These are phyloP conservation scores for Solanum hybrid DNA, from an alignment of 305 asterid genomes.

Conservation along the genomic window DNA sequence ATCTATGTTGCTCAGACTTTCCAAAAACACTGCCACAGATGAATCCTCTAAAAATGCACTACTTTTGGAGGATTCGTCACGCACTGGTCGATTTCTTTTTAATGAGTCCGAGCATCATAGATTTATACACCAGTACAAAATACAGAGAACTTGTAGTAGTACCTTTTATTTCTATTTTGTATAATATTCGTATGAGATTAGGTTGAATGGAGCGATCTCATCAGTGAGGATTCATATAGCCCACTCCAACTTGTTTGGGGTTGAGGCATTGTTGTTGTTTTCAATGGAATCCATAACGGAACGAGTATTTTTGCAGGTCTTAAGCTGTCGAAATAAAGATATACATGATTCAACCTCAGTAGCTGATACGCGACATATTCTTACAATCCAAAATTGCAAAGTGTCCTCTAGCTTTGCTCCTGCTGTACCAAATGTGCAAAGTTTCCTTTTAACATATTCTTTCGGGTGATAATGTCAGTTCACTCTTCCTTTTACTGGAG, in stretches of 20 bases:
- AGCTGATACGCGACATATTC: background rate
- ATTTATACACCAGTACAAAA: background rate
- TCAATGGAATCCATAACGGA: background rate
- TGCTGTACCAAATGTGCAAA: background rate
- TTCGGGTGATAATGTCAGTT: background rate
- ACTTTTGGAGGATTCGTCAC: background rate
- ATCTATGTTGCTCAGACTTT: background rate
- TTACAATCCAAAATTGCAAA: background rate
- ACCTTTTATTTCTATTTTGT: background rate
- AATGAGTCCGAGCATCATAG: background rate
- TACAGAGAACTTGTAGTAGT: background rate
- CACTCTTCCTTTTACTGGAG: background rate
- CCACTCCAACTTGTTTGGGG: background rate
- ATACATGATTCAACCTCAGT: background rate
- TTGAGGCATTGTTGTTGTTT: background rate
- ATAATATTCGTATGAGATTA: background rate
- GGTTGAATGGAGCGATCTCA: background rate
- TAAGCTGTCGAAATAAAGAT: background rate
- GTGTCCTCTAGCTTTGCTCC: background rate
- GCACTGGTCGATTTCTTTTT: background rate
- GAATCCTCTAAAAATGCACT: background rate
- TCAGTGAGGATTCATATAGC: background rate
- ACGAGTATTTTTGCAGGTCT: background rate
- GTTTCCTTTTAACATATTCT: background rate
- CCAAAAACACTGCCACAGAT: background rate